Evolutionary conservation across 208 protist species (phyloP), one percentile per base, ranked within the genome.

Genomic region (Leptomonas seymouri): DNA sequence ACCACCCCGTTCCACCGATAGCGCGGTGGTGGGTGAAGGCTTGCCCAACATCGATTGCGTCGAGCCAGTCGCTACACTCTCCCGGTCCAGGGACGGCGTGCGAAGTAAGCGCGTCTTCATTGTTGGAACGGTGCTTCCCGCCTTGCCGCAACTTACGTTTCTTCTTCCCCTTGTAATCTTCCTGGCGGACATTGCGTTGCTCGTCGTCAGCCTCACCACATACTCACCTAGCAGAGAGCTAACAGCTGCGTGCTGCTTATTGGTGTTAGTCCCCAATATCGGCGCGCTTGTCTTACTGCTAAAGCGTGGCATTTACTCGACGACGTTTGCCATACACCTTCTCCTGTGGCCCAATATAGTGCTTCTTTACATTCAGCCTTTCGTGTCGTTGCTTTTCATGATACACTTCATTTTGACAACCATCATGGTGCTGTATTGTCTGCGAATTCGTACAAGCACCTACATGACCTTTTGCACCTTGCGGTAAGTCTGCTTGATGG

Each of bases 381-480:
- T 81, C 67, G 63, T 84, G 39, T 87, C 82, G 30, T 51, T 85
- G 48, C 46, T 94, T 42, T 86, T 91, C 44, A 75, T 88, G 63
- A 55, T 91, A 45, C 84, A 94, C 68, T 71, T 89, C 21, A 60
- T 90, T 23, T 49, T 92, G 5, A 77, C 69, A 18, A 23, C 73
- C 20, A 21, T 92, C 51, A 70, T 94, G 62, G 45, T 83, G n/a
- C 23, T 89, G 45, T 94, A 85, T 74, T 75, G 89, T 27, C 65
- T 91, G 28, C 76, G 89, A 14, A 39, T 89, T 7, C 84, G 84
- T 20, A 50, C 76, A 44, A 89, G 89, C 58, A 74, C 76, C 34
- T 83, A 72, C 31, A 82, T 54, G 28, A 89, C 81, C 7, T 87
- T 78, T 62, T 87, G 69, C 65, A 67, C 58, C 20, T 66, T 93